A percentile compares a stretch with the other conserved stretches of the same genome.
Evolutionary conservation across 192 early-diverging fungal genomes (phyloP).

Genomic region (Coemansia umbellata): DNA sequence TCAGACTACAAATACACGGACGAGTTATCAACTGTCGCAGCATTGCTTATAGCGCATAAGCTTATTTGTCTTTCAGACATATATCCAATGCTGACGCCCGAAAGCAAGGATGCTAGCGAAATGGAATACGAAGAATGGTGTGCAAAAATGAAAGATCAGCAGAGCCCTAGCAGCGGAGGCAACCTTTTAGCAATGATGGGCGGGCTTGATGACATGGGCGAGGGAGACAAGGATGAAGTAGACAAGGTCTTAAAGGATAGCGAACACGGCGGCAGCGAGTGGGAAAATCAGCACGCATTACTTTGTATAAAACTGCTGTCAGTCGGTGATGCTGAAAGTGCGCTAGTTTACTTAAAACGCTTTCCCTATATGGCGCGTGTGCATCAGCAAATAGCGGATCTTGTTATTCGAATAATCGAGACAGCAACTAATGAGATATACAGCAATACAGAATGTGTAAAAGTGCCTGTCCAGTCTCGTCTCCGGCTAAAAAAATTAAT

Average conservation of each 20-base stretch:
- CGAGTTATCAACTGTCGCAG: slow-evolving; percentile 41
- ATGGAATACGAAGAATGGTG: slow-evolving; percentile 33
- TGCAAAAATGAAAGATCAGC: slow-evolving; percentile 19
- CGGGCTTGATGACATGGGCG: slow-evolving; percentile 21
- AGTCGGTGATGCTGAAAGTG: slow-evolving; percentile 28
- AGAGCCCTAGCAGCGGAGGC: slow-evolving; percentile 1
- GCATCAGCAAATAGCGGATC: slow-evolving; percentile 28
- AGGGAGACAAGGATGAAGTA: slow-evolving; percentile 3
- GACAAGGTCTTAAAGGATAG: neutral
- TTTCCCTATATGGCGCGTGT: slow-evolving; percentile 33
- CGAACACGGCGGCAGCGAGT: neutral
- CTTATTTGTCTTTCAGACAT: slow-evolving; percentile 30
- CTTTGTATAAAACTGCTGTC: slow-evolving; percentile 41
- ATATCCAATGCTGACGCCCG: slow-evolving; percentile 29
- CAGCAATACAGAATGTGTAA: slow-evolving; percentile 27
- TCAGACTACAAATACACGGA: slow-evolving; percentile 27
- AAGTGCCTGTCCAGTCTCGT: slow-evolving; percentile 13
- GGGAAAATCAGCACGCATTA: slow-evolving; percentile 40
- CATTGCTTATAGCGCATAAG: slow-evolving; percentile 35
- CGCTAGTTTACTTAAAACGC: slow-evolving; percentile 29
- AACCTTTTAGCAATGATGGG: slow-evolving; percentile 33
- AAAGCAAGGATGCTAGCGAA: slow-evolving; percentile 1
- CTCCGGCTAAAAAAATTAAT: slow-evolving; percentile 1
- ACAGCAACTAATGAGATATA: slow-evolving; percentile 21
- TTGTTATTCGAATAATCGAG: slow-evolving; percentile 31